Base-by-base conservation (phyloP, 768 basidiomycete species). In the Russula compacta region DNA sequence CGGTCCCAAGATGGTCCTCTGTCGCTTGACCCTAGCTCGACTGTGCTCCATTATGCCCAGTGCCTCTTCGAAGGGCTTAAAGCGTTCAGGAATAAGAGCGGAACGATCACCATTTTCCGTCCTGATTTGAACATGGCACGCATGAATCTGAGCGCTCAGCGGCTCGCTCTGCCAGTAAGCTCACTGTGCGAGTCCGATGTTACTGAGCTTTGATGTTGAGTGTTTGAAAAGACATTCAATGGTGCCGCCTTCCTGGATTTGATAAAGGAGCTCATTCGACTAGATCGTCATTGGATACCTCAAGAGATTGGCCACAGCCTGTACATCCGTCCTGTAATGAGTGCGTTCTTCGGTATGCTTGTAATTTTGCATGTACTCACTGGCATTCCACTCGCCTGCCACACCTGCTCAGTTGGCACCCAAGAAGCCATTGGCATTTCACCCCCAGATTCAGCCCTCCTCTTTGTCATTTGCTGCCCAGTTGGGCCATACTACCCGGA, bases 81-180 rank as follows among this genome's bases (percentile, higher is more conserved):
- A 66, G 81, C 80, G 1, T 81, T 81, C 67, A 71, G 75, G 55
- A 72, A 75, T 58, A 71, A 76, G 51, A 71, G 73, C 58, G 79
- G 77, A 7, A 74, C 73, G 21, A 71, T 79, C 14, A 72, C 76
- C 10, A 66, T 81, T 36, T 81, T 82, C 72, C 69, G 81, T 43
- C 81, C 80, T 10, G 79, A 81, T 67, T 74, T 75, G 75, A 81
- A 81, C 69, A 81, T 81, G 80, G 71, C 72, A 38, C 72, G 81
- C 19, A 78, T 82, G 78, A 78, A 76, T 70, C 68, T 69, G 47
- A 76, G 74, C 65, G 80, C 80, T 9, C 66, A 71, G 3, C 70
- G 80, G 24, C 72, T 76, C 48, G 76, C 72, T 14, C 55, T 73
- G 11, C 71, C 71, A 11, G 71, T 73, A 29, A 38, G 69, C 62